Base-by-base conservation (phyloP, 768 basidiomycete genomes). In the Sporobolomyces pararoseus region DNA sequence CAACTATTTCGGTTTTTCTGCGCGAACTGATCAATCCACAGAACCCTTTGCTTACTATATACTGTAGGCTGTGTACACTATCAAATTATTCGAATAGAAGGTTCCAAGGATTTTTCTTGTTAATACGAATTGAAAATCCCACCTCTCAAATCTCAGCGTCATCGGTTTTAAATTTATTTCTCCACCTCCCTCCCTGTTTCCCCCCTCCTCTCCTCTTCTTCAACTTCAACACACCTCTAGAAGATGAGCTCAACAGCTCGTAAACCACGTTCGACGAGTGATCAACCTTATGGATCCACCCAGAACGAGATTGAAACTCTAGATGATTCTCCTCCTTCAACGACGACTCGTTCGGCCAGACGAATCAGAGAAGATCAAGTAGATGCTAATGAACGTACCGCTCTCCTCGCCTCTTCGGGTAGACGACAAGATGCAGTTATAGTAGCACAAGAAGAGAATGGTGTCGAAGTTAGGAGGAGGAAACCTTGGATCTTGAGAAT, bases 401-500 rank as follows among this genome's bases (percentile, higher is more conserved):
- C 72, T 0, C 60, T 63, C 21, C 60, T 69, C 25, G n/a, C 10
- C 39, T 9, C n/a, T n/a, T n/a, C n/a, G n/a, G n/a, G n/a, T n/a
- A n/a, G n/a, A n/a, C n/a, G n/a, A n/a, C n/a, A 42, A 9, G 10
- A 17, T 42, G 17, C 10, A 42, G 39, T 9, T 9, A 42, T 9
- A 42, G 39, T 42, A 42, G 39, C 9, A 42, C 10, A 9, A 2
- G 39, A 13, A 6, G 52, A 59, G n/a, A 42, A 54, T 4, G 29
- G n/a, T 7, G 31, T 37, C 9, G 17, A 9, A n/a, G 47, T 25
- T 29, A 29, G 27, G 21, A 7, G 32, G 34, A 51, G 51, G 27
- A 49, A 50, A n/a, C 71, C 66, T 16, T 68, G 59, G 63, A 14
- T 14, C 7, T 47, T 70, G 7, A 51, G 62, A 46, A 63, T 69